These are phyloP conservation scores for Aulographum hederae DNA, from an alignment of 2,329 filamentous ascomycete species.

Conservation along the genomic window DNA sequence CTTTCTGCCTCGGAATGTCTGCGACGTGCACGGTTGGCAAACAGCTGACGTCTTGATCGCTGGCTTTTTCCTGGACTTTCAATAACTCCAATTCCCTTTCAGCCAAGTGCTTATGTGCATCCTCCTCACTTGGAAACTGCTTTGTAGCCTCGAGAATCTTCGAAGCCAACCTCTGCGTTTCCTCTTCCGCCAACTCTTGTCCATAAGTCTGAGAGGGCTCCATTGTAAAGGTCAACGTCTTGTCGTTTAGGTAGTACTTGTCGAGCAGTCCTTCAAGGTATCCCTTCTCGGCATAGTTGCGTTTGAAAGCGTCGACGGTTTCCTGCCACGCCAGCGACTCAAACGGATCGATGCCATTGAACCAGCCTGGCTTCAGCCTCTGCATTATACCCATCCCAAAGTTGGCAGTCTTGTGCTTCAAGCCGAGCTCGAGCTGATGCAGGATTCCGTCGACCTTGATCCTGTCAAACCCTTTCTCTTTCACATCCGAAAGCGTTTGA, in stretches of 20 bases:
- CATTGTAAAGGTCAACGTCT: slow-evolving; percentile 88
- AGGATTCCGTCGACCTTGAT: slow-evolving; percentile 86
- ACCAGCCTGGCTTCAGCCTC: slow-evolving; percentile 80
- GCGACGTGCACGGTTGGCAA: slow-evolving; percentile 74
- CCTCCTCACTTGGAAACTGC: slow-evolving; percentile 49
- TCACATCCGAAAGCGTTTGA: slow-evolving; percentile 50
- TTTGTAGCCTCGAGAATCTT: slow-evolving; percentile 57
- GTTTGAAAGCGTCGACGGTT: slow-evolving; percentile 66
- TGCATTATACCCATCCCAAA: slow-evolving; percentile 88
- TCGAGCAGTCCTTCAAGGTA: slow-evolving; percentile 76
- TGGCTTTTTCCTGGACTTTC: slow-evolving; percentile 66
- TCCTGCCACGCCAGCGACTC: slow-evolving; percentile 84
- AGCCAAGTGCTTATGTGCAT: slow-evolving; percentile 54
- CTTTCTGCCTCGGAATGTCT: slow-evolving; percentile 70
- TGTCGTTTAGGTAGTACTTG: slow-evolving; percentile 78
- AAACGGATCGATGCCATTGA: slow-evolving; percentile 86
- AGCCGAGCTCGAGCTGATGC: slow-evolving; percentile 77
- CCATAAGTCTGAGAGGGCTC: slow-evolving; percentile 60
- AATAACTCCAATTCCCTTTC: slow-evolving; percentile 65
- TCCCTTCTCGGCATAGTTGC: slow-evolving; percentile 50
- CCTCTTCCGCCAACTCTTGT: slow-evolving; percentile 57
- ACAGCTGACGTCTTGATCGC: slow-evolving; percentile 69
- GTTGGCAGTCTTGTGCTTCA: slow-evolving; percentile 92
- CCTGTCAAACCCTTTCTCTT: slow-evolving; percentile 64
- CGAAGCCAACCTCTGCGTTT: slow-evolving; percentile 50